These are phyloP conservation scores for Scleroderma bovista DNA, from an alignment of 768 basidiomycete species.

Conservation along the genomic window DNA sequence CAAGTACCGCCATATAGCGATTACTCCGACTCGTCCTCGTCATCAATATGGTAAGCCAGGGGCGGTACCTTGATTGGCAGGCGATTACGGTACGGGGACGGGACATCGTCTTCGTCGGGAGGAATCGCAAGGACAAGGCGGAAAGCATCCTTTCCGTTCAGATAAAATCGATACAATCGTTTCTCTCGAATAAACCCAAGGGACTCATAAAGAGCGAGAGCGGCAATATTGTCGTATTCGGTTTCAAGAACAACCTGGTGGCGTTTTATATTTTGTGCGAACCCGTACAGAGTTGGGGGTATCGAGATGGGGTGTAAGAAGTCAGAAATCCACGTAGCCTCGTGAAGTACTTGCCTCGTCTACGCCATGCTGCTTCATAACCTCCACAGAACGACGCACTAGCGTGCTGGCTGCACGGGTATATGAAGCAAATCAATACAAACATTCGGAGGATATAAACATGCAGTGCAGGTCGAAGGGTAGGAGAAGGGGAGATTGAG, in stretches of 20 bases:
- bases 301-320: background rate
- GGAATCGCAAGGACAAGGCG: conserved; percentile 67
- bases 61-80: conserved; percentile 12
- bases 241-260: conserved; percentile 89
- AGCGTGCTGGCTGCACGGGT: conserved; percentile 69
- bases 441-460: background rate
- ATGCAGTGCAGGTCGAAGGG: conserved; percentile 4
- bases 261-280: background rate
- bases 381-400: conserved; percentile 74
- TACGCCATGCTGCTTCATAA: conserved; percentile 78
- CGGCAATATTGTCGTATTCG: conserved; percentile 87
- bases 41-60: conserved; percentile 18
- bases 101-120: conserved; percentile 21
- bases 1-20: background rate
- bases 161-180: conserved; percentile 88
- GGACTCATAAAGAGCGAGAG: conserved; percentile 83
- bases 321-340: background rate
- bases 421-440: conserved; percentile 17
- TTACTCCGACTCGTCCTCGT: conserved; percentile 21
- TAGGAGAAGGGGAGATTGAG: background rate
- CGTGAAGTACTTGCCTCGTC: conserved; percentile 66
- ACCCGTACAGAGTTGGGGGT: background rate
- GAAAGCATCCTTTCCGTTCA: conserved; percentile 96
- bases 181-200: conserved; percentile 97
- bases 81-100: conserved; percentile 7